These are phyloP conservation scores for Arxiozyma slooffiae DNA, from an alignment of 1,139 yeast species.

Conservation along the genomic window DNA sequence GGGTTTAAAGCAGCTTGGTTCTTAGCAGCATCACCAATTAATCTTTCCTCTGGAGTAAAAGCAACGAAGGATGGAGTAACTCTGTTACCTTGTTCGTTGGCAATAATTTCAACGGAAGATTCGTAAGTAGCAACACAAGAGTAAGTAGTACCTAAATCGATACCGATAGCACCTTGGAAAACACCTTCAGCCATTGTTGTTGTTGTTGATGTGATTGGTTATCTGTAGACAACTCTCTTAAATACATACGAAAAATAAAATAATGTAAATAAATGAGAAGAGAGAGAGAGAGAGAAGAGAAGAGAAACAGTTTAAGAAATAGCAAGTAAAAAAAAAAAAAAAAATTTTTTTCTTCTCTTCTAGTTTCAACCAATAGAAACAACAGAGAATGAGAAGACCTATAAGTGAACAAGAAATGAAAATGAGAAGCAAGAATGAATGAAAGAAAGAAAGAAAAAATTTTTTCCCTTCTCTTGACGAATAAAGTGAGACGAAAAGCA, in stretches of 20 bases:
- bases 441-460: too few species aligned
- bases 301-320: too few species aligned
- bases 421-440: not conserved
- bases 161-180: conserved; percentile 99
- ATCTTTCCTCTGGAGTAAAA: conserved; percentile 75
- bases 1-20: conserved; percentile 87
- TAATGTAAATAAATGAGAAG: conserved; percentile 5
- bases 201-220: conserved; percentile 9
- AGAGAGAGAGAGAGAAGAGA: conserved; percentile 5
- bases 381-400: too few species aligned
- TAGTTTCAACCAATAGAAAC: too few species aligned
- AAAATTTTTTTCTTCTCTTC: too few species aligned
- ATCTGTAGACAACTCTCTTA: conserved; percentile 2
- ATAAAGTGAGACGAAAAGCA: too few species aligned
- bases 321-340: too few species aligned
- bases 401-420: not conserved
- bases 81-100: conserved; percentile 94
- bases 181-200: conserved; percentile 90
- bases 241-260: conserved; percentile 4
- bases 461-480: too few species aligned
- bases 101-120: conserved; percentile 81
- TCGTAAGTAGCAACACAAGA: conserved; percentile 93
- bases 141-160: conserved; percentile 86
- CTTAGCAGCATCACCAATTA: conserved; percentile 92
- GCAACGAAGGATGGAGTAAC: conserved; percentile 90